Percentiles rank a stretch among this genome's conserved stretches.
phyloP scores from a whole-genome alignment of 208 protist species.

The Leishmania aethiopica region DNA sequence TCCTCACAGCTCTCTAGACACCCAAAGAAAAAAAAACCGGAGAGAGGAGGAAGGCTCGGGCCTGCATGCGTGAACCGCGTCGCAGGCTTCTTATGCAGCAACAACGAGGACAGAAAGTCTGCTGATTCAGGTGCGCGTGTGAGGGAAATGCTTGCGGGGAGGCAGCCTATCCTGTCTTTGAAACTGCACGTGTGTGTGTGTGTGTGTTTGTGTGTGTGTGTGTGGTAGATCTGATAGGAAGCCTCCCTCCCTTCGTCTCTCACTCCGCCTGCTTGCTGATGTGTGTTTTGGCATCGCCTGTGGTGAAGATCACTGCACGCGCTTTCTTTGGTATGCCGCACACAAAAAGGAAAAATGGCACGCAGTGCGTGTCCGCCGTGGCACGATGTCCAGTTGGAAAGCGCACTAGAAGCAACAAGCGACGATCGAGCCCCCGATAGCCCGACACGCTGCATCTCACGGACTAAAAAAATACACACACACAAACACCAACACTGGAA shows the following conservation, averaged over 20 bases:
- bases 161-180: background rate
- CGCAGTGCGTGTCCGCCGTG: background rate
- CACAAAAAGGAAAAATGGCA: background rate
- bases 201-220: background rate
- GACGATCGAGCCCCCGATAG: background rate
- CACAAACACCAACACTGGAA: background rate
- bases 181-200: background rate
- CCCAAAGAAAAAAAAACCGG: too few species aligned
- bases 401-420: background rate
- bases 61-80: background rate
- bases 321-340: background rate
- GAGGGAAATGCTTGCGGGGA: background rate
- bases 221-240: background rate
- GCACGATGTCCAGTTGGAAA: background rate
- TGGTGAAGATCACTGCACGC: background rate
- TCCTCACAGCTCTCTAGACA: constrained; percentile 12
- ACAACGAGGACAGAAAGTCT: background rate
- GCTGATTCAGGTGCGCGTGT: background rate
- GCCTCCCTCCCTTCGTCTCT: background rate
- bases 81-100: background rate
- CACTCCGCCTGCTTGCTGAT: background rate
- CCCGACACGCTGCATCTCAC: background rate
- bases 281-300: background rate
- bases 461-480: background rate
- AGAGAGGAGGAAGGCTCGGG: background rate